A percentile compares a stretch with the other conserved stretches of the same genome.
Conservation (phyloP, 805 yeast species). For the Candida quercuum region DNA sequence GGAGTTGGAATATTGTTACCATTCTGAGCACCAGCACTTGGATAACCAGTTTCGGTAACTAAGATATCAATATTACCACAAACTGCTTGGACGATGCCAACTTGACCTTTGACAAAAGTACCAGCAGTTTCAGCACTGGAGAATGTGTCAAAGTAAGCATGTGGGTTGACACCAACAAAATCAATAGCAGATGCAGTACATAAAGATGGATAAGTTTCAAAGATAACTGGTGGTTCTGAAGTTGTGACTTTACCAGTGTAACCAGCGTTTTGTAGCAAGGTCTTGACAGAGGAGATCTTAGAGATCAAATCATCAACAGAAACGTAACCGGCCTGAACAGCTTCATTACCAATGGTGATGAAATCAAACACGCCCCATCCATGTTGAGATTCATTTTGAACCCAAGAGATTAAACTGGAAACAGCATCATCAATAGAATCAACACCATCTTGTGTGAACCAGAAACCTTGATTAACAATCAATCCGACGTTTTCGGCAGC, state of each 20-base stretch:
- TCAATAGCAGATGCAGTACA: slow-evolving; percentile 70
- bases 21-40: slow-evolving; percentile 63
- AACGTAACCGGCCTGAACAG: slow-evolving; percentile 57
- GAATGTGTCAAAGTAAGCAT: slow-evolving; percentile 71
- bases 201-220: slow-evolving; percentile 54
- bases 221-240: slow-evolving; percentile 84
- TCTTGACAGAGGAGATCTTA: slow-evolving; percentile 62
- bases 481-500: slow-evolving; percentile 55
- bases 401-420: slow-evolving; percentile 43
- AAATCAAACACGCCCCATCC: slow-evolving; percentile 74
- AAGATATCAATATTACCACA: slow-evolving; percentile 52
- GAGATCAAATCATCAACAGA: slow-evolving; percentile 55
- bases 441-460: slow-evolving; percentile 63
- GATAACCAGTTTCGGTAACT: slow-evolving; percentile 89
- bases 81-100: slow-evolving; percentile 41
- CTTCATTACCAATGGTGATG: slow-evolving; percentile 88
- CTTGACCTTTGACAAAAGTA: slow-evolving; percentile 59
- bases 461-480: slow-evolving; percentile 80
- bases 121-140: slow-evolving; percentile 69
- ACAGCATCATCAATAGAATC: slow-evolving; percentile 64
- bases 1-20: slow-evolving; percentile 70
- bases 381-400: slow-evolving; percentile 30
- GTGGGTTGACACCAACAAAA: slow-evolving; percentile 81
- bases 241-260: slow-evolving; percentile 74
- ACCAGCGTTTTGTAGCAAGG: slow-evolving; percentile 58